These are phyloP conservation scores for Symbiodinium pilosum DNA, from an alignment of 73 alveolate species.

Conservation along the genomic window DNA sequence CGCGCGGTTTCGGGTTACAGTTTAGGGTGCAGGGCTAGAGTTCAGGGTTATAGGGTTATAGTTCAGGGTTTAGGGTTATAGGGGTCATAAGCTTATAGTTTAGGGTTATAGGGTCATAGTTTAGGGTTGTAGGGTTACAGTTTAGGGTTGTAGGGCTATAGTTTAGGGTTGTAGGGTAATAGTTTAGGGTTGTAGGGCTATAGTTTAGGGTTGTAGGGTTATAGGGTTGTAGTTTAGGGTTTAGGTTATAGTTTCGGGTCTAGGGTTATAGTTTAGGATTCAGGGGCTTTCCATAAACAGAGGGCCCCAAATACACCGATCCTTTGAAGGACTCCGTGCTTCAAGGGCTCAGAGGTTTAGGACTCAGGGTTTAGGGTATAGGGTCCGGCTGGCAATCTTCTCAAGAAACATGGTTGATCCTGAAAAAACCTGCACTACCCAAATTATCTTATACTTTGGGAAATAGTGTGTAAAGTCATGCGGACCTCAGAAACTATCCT, in stretches of 20 bases:
- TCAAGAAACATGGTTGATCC: too few species aligned
- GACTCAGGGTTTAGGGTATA: not conserved
- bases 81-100: not conserved
- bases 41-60: not conserved
- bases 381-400: too few species aligned
- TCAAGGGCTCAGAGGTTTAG: not conserved
- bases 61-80: not conserved
- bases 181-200: not conserved
- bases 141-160: not conserved
- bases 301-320: too few species aligned
- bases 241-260: not conserved
- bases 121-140: not conserved
- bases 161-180: not conserved
- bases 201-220: not conserved
- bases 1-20: slow-evolving; percentile 59
- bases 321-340: not conserved
- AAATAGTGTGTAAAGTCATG: too few species aligned
- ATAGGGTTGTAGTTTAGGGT: not conserved
- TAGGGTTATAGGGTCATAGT: not conserved
- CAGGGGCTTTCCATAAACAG: not conserved
- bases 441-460: too few species aligned
- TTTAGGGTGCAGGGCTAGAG: slow-evolving; percentile 34
- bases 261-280: not conserved
- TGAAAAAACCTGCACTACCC: too few species aligned
- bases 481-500: too few species aligned